phyloP scores from a whole-genome alignment of 2,329 filamentous ascomycete species.

The Diatrype stigma region DNA sequence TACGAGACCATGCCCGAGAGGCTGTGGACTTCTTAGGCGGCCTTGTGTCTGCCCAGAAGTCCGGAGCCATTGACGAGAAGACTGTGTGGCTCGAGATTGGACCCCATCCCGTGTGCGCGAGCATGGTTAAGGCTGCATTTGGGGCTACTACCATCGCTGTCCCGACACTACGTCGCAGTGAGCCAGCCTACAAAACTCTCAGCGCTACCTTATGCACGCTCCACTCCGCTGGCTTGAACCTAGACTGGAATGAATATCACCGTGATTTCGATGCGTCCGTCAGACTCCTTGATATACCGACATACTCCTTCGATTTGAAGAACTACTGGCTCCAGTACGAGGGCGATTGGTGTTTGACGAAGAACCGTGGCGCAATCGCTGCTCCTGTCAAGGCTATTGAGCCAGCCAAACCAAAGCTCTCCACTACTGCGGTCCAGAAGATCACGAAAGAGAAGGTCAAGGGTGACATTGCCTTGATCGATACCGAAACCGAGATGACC shows the following conservation, averaged over 20 bases:
- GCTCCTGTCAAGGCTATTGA: constrained; percentile 33
- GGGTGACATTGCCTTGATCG: constrained; percentile 53
- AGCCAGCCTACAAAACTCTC: constrained; percentile 62
- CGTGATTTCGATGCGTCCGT: constrained; percentile 54
- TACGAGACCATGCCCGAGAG: constrained; percentile 61
- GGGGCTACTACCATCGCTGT: constrained; percentile 49
- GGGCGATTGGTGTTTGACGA: constrained; percentile 57
- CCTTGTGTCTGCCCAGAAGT: constrained; percentile 53
- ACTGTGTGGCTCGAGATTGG: constrained; percentile 71
- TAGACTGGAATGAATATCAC: constrained; percentile 67
- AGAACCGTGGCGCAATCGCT: constrained; percentile 54
- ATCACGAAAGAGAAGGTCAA: constrained; percentile 60
- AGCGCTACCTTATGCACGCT: constrained; percentile 51
- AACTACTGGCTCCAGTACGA: constrained; percentile 68
- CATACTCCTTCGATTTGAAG: constrained; percentile 67
- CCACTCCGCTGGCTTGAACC: constrained; percentile 52
- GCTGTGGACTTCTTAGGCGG: constrained; percentile 66
- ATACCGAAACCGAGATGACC: constrained; percentile 63
- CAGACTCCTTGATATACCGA: constrained; percentile 59
- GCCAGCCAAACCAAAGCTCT: constrained; percentile 48
- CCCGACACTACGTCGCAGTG: constrained; percentile 58
- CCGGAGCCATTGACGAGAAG: constrained; percentile 59
- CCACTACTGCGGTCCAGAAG: constrained; percentile 62
- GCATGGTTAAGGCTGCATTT: constrained; percentile 64
- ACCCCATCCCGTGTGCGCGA: constrained; percentile 66